Base-by-base conservation (phyloP, 2,329 filamentous ascomycete genomes). In the Chaetomiaceae sp. region DNA sequence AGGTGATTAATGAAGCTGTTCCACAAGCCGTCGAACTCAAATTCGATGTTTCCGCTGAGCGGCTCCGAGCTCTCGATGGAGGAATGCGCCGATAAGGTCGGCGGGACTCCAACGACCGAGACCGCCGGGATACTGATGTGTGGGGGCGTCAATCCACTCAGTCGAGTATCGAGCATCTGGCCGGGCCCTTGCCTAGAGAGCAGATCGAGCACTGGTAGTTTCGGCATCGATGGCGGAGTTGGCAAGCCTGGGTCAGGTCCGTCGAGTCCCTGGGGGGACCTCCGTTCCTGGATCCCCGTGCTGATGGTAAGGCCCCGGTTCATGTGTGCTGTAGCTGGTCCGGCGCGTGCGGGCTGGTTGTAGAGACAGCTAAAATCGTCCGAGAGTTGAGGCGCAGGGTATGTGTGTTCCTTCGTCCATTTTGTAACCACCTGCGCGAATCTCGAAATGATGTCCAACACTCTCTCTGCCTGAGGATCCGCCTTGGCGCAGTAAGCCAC, bases 391-490 rank as follows among this genome's bases (percentile, higher is more conserved):
- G 58, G 50, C 8, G 50, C 51, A 27, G 36, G 6, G 44, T 55
- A 51, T 6, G 54, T 37, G 24, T 55, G 51, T 15, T 50, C 49
- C 29, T 46, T 50, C 4, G 52, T 54, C 49, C 57, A 58, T 20
- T 60, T 56, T 10, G 53, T 52, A 12, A 72, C 67, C 4, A 68
- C 69, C 22, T 69, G 61, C 19, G 66, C 61, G 49, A 80, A 79
- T 6, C 67, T 68, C 3, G 65, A 63, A 11, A 79, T 60, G 29
- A 79, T 78, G 44, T 70, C 72, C 9, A 68, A 61, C 4, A 78
- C 68, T 4, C 75, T 67, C 3, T 63, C 57, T 2, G 74, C 76
- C 54, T 78, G 72, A 1, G 67, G 65, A 49, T 79, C 76, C 2
- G 60, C 63, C 22, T 66, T 56, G 7, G 72, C 68, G 53, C 73